Percentiles rank a stretch among this genome's conserved stretches.
Conservation (phyloP, 768 basidiomycete genomes). For the Gautieria morchelliformis region DNA sequence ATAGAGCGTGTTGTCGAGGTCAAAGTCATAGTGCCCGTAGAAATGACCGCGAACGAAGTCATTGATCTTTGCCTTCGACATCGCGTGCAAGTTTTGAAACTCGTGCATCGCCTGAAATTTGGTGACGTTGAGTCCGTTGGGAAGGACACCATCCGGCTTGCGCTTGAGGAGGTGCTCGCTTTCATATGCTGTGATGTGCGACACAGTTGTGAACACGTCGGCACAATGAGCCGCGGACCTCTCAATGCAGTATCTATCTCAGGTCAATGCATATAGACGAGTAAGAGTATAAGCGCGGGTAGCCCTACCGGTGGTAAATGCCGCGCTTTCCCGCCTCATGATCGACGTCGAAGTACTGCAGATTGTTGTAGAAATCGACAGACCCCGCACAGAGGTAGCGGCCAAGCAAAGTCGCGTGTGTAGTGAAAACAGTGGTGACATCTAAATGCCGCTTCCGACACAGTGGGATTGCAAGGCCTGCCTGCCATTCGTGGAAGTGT, state of each 20-base stretch:
- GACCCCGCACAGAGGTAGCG: constrained; percentile 97
- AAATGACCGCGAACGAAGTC: constrained; percentile 98
- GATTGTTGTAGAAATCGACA: constrained; percentile 99
- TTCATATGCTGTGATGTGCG: constrained; percentile 98
- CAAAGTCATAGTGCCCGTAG: constrained; percentile 95
- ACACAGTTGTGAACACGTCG: constrained; percentile 97
- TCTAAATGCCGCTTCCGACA: constrained; percentile 96
- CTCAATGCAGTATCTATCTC: constrained; percentile 79
- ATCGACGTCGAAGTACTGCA: constrained; percentile 99
- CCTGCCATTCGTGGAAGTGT: constrained; percentile 99
- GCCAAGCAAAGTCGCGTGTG: constrained; percentile 95
- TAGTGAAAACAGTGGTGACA: constrained; percentile 97
- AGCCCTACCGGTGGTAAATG: constrained; percentile 74
- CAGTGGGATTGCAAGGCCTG: constrained; percentile 88
- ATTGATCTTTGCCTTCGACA: constrained; percentile 94
- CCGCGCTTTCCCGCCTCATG: constrained; percentile 99
- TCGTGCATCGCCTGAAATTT: constrained; percentile 99
- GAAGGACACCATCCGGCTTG: constrained; percentile 94
- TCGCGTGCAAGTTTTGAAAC: constrained; percentile 92
- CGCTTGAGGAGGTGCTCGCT: constrained; percentile 92
- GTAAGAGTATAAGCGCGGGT: background rate
- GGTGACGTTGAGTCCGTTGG: constrained; percentile 96
- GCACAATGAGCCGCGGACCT: constrained; percentile 89
- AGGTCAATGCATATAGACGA: background rate
- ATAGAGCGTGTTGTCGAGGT: constrained; percentile 85